These are phyloP conservation scores for Cyathus striatus DNA, from an alignment of 768 basidiomycete genomes.

Conservation along the genomic window DNA sequence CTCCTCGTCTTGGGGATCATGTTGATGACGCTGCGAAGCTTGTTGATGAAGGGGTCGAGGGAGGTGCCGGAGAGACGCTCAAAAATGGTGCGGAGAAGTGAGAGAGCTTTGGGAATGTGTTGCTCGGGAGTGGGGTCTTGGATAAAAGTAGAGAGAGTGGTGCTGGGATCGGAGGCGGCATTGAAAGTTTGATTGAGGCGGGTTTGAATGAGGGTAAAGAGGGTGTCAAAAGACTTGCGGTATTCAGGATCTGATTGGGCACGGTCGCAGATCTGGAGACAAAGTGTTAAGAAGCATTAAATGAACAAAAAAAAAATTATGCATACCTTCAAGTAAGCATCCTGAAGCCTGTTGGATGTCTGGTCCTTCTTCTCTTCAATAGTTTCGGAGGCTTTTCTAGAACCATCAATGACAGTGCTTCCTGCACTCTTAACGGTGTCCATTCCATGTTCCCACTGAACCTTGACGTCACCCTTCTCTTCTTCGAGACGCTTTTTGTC, in stretches of 20 bases:
- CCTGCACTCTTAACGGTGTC: conserved; percentile 58
- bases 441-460: conserved; percentile 62
- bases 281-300: background rate
- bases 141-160: conserved; percentile 51
- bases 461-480: conserved; percentile 44
- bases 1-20: conserved; percentile 50
- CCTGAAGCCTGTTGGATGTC: conserved; percentile 36
- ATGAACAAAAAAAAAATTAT: too few species aligned
- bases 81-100: conserved; percentile 38
- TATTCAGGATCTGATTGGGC: conserved; percentile 61
- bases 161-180: conserved; percentile 37
- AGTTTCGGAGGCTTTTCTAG: conserved; percentile 35
- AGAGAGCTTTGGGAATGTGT: conserved; percentile 50
- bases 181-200: conserved; percentile 52
- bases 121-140: conserved; percentile 60
- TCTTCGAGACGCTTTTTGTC: conserved; percentile 44
- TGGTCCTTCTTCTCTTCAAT: conserved; percentile 40
- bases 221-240: conserved; percentile 46
- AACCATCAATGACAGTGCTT: conserved; percentile 47
- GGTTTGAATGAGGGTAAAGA: conserved; percentile 53
- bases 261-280: conserved; percentile 55
- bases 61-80: conserved; percentile 51
- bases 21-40: conserved; percentile 35
- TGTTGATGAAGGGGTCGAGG: conserved; percentile 41
- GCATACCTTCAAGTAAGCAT: conserved; percentile 49